Evolutionary conservation across 2,329 filamentous ascomycete species (phyloP), one percentile per base, ranked within the genome.

Genomic region (Talaromyces verruculosus): DNA sequence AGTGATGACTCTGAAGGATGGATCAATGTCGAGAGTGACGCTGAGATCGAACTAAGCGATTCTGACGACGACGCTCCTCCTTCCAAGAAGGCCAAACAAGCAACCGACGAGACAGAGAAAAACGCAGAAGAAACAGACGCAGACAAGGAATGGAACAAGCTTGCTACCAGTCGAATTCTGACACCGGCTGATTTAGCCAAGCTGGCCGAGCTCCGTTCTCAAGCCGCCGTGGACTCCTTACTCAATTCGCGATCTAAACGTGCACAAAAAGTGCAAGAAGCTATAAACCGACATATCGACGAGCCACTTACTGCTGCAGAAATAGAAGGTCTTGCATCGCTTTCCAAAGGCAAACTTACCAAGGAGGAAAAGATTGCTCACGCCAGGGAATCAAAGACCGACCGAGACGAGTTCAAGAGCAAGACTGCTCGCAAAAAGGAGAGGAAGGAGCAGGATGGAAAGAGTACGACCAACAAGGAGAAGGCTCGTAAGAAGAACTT

Each of bases 401-500:
- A 88, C 53, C 87, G 90, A 35, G 84, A 87, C 61, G 89, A 95
- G 77, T 93, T 97, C 82, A 93, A 94, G 82, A 91, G 88, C 69
- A 95, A 91, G 63, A 89, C 92, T 69, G 93, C 93, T 17, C 89
- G 91, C 75, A 85, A 91, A 73, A 92, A 92, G 84, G 88, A 92
- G 77, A 92, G 93, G 84, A 96, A 96, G 86, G 88, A 89, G 73
- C 85, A 88, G 1, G 87, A 93, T 80, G 95, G 95, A 74, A 98
- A 98, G 88, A 96, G 91, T 77, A 93, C 92, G 43, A 98, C 94
- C 70, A 99, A 99, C 81, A 91, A 91, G 82, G 95, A 99, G 84
- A 99, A 99, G 87, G 88, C 91, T 49, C 85, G 94, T 71, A 92
- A 92, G 85, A 99, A 99, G 91, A 99, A 99, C 79, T 96, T 99